Percentiles rank a stretch among this genome's conserved stretches.
Conservation (phyloP, 2,329 filamentous ascomycete species). For the Verticillium alfalfae region DNA sequence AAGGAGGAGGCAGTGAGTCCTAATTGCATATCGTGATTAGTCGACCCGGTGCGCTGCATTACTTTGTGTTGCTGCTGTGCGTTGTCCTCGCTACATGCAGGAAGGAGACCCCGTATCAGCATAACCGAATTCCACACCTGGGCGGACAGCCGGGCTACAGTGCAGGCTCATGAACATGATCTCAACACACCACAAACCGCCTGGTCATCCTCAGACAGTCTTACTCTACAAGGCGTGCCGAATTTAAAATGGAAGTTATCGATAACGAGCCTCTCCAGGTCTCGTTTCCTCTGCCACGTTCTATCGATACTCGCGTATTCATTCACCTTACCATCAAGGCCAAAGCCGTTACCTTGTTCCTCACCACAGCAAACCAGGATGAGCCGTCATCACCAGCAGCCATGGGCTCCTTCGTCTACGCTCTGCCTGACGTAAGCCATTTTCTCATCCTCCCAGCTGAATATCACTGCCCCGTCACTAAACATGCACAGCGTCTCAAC, state of each 20-base stretch:
- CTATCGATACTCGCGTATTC: constrained; percentile 56
- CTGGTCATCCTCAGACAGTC: too few relatives aligned
- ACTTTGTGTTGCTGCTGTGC: too few relatives aligned
- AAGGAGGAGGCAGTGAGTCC: not conserved
- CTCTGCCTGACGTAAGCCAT: constrained; percentile 73
- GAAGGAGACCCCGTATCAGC: not conserved
- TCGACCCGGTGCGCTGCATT: too few relatives aligned
- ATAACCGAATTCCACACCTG: not conserved
- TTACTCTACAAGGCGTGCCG: too few relatives aligned
- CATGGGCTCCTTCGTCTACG: constrained; percentile 90
- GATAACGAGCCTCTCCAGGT: constrained; percentile 32
- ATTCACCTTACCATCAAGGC: constrained; percentile 52
- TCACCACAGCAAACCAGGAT: constrained; percentile 52
- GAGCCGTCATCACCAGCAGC: constrained; percentile 43
- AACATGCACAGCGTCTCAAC: constrained; percentile 37
- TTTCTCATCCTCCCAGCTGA: not conserved
- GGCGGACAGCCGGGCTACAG: too few relatives aligned
- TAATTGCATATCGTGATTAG: too few relatives aligned
- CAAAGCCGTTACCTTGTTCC: constrained; percentile 54
- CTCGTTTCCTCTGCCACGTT: constrained; percentile 54
- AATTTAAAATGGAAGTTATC: not conserved
- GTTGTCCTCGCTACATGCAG: too few relatives aligned
- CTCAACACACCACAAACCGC: too few relatives aligned
- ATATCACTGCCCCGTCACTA: not conserved
- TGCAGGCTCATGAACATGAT: too few relatives aligned